These are phyloP conservation scores for Aspergillus thermomutatus DNA, from an alignment of 2,329 filamentous ascomycete species.

Conservation along the genomic window DNA sequence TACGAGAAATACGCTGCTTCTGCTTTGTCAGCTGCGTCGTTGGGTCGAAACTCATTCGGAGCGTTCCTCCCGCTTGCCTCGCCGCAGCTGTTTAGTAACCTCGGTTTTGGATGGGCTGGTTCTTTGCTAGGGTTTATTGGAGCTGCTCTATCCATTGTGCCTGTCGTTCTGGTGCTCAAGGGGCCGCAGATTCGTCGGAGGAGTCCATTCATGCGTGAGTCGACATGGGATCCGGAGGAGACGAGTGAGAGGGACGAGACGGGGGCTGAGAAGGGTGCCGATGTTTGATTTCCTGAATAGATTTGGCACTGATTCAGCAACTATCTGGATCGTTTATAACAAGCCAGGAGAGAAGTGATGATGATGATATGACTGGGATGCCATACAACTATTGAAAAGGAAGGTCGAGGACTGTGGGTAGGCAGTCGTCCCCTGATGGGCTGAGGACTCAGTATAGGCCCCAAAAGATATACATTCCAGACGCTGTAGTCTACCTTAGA, in stretches of 20 bases:
- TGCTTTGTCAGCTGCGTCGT: conserved; percentile 44
- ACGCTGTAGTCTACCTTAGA: not conserved
- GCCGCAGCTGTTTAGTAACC: conserved; percentile 36
- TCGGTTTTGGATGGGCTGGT: conserved; percentile 45
- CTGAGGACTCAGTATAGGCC: not conserved
- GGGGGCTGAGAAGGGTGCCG: not conserved
- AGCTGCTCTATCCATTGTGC: conserved; percentile 37
- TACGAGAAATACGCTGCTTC: conserved; percentile 49
- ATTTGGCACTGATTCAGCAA: not conserved
- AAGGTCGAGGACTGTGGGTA: too few species aligned
- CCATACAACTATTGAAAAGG: too few species aligned
- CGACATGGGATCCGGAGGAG: conserved; percentile 17
- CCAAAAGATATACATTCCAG: not conserved
- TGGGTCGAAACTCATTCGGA: conserved; percentile 45
- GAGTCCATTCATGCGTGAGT: conserved; percentile 31
- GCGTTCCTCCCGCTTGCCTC: conserved; percentile 46
- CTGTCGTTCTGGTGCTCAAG: conserved; percentile 40
- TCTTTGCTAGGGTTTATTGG: conserved; percentile 44
- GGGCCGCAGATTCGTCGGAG: conserved; percentile 36
- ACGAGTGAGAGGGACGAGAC: conserved; percentile 4
- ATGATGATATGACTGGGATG: not conserved
- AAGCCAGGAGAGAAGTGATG: not conserved
- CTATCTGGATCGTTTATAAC: too few species aligned
- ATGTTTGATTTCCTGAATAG: not conserved
- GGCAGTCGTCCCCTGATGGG: too few species aligned